These are phyloP conservation scores for Acer yangbiense DNA, from an alignment of 345 rosid species.

Conservation along the genomic window DNA sequence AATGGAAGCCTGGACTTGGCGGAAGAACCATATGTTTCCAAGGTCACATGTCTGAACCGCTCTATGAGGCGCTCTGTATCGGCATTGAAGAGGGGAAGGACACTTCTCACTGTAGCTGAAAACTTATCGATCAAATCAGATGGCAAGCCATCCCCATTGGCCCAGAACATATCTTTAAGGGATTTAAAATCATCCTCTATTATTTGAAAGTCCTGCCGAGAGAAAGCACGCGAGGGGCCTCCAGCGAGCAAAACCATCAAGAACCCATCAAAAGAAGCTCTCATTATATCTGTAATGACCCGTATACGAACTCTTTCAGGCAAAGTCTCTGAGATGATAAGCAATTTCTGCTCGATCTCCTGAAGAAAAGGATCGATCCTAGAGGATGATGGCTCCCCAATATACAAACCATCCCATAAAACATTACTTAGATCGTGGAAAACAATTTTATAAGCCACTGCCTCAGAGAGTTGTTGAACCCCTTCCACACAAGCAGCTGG, in stretches of 20 bases:
- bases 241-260: constrained; percentile 92
- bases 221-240: constrained; percentile 86
- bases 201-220: constrained; percentile 68
- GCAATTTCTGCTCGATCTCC: constrained; percentile 72
- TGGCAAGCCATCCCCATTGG: constrained; percentile 94
- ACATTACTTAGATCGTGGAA: constrained; percentile 82
- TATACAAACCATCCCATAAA: constrained; percentile 88
- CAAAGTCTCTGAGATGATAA: constrained; percentile 64
- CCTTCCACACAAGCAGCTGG: constrained; percentile 86
- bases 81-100: constrained; percentile 76
- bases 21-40: constrained; percentile 78
- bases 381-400: constrained; percentile 73
- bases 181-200: constrained; percentile 93
- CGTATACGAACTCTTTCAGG: constrained; percentile 86
- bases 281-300: constrained; percentile 77
- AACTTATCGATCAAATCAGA: constrained; percentile 74
- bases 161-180: constrained; percentile 88
- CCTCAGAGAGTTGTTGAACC: constrained; percentile 87
- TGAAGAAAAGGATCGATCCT: constrained; percentile 75
- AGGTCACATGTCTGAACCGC: constrained; percentile 65
- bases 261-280: constrained; percentile 90
- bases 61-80: constrained; percentile 88
- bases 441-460: constrained; percentile 72
- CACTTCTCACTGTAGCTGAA: constrained; percentile 59
- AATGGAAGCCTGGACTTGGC: constrained; percentile 84